These are phyloP conservation scores for Takashimella tepidaria DNA, from an alignment of 1,284 basidiomycete species.

Conservation along the genomic window DNA sequence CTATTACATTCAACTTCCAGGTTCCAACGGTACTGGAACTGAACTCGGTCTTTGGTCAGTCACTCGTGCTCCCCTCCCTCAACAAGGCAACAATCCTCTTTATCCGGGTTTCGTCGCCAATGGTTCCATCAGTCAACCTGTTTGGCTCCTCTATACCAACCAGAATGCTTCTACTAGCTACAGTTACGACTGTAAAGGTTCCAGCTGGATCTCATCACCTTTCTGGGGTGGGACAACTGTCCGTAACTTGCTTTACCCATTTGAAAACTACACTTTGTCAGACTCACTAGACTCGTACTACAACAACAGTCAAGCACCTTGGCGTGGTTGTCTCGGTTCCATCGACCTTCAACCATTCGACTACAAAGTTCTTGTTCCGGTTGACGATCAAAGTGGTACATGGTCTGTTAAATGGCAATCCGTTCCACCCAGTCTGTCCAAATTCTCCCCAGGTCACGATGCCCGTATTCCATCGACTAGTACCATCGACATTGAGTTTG, in stretches of 20 bases:
- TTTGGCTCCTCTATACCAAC: constrained; percentile 80
- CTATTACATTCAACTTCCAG: constrained; percentile 64
- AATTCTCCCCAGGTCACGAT: constrained; percentile 79
- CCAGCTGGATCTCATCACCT: constrained; percentile 70
- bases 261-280: constrained; percentile 64
- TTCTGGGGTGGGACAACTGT: constrained; percentile 59
- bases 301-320: constrained; percentile 59
- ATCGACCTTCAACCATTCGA: constrained; percentile 67
- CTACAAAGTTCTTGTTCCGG: constrained; percentile 74
- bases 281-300: constrained; percentile 63
- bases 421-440: constrained; percentile 66
- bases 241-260: constrained; percentile 74
- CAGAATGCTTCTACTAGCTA: constrained; percentile 68
- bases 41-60: constrained; percentile 83
- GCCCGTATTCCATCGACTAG: constrained; percentile 59
- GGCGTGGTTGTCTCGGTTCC: constrained; percentile 62
- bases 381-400: not conserved
- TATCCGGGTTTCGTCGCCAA: constrained; percentile 48
- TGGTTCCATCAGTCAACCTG: constrained; percentile 54
- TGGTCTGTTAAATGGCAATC: constrained; percentile 57
- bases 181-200: constrained; percentile 56
- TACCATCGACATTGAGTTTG: constrained; percentile 62
- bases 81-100: constrained; percentile 49
- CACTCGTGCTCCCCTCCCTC: constrained; percentile 56
- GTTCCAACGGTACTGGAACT: constrained; percentile 70